A percentile compares a stretch with the other conserved stretches of the same genome.
Evolutionary conservation across 352 stramenopile species (phyloP).

Genomic region (Globisporangium takayamanum): DNA sequence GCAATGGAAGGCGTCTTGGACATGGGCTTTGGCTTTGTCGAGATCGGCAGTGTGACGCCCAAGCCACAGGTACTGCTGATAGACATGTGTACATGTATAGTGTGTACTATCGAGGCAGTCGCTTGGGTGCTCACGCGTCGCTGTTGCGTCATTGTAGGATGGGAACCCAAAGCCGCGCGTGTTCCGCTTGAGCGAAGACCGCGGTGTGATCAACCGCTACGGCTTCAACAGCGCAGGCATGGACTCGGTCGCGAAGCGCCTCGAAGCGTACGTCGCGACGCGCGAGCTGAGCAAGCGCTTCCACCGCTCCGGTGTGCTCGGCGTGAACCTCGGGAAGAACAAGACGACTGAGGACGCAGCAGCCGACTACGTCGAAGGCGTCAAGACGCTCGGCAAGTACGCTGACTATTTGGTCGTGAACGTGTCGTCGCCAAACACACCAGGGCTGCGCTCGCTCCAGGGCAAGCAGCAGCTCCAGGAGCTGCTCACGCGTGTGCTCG

Average conservation of each 20-base stretch:
- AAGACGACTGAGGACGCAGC: slow-evolving; percentile 86
- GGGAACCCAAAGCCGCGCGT: slow-evolving; percentile 96
- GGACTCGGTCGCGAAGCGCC: slow-evolving; percentile 59
- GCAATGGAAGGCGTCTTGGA: slow-evolving; percentile 92
- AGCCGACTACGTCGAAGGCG: slow-evolving; percentile 89
- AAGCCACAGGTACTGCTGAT: slow-evolving; percentile 63
- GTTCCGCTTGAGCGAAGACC: slow-evolving; percentile 93
- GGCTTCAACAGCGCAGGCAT: slow-evolving; percentile 96
- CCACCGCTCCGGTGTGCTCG: slow-evolving; percentile 82
- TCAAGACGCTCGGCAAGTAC: slow-evolving; percentile 88
- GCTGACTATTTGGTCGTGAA: slow-evolving; percentile 98
- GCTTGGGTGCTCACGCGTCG: not conserved
- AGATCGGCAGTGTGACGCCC: slow-evolving; percentile 94
- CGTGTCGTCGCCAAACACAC: slow-evolving; percentile 96
- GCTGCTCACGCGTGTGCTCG: slow-evolving; percentile 63
- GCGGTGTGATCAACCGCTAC: slow-evolving; percentile 97
- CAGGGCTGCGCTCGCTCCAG: slow-evolving; percentile 74
- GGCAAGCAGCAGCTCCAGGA: slow-evolving; percentile 77
- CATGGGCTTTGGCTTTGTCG: slow-evolving; percentile 93
- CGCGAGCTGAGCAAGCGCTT: slow-evolving; percentile 24
- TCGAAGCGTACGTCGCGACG: slow-evolving; percentile 50
- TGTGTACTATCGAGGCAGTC: not conserved
- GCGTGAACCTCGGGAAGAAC: slow-evolving; percentile 98
- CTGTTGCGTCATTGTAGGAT: slow-evolving; percentile 12
- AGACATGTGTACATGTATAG: not conserved